Base-by-base conservation (phyloP, 176 grass and related monocot genomes). In the Avena insularis region DNA sequence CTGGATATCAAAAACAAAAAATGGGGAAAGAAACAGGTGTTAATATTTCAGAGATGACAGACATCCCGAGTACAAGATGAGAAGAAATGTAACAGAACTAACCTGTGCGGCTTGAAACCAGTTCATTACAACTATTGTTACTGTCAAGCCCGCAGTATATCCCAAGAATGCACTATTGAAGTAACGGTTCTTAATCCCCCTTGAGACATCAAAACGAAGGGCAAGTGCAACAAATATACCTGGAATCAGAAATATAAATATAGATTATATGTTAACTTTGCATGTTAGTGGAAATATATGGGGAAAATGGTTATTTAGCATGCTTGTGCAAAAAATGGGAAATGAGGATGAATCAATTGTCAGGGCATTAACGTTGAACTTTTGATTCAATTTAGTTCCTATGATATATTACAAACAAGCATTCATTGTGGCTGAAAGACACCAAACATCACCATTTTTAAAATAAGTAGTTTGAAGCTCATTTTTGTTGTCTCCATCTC, bases 41-140 rank as follows among this genome's bases (percentile, higher is more conserved):
- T 46, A 81, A 76, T 77, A 83, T 56, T 68, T 79, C 23, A 46
- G 46, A 46, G 7, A 78, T 68, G 33, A n/a, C 12, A 69, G 20
- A 46, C 64, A 79, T 27, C 58, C 87, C 3, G 5, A 27, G 53
- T 31, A 75, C 9, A 25, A 38, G 36, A 50, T 55, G 25, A 5
- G 1, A 4, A 51, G 40, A 90, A 92, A 72, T 56, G 57, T 79
- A 46, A 9, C 35, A 78, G 17, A 71, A 86, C 69, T 68, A 60
- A 92, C 96, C 91, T 98, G 96, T 82, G 96, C 96, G 68, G 93
- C 93, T 91, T 98, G 96, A 86, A 98, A 93, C 96, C 93, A 95
- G 71, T 98, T 98, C 96, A 98, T 98, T 33, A 98, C 90, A 89
- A 98, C 55, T 75, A 98, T 98, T 49, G 96, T 98, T 75, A 91